Base-by-base conservation (phyloP, 176 grass and related monocot genomes). In the Cymbopogon citratus region DNA sequence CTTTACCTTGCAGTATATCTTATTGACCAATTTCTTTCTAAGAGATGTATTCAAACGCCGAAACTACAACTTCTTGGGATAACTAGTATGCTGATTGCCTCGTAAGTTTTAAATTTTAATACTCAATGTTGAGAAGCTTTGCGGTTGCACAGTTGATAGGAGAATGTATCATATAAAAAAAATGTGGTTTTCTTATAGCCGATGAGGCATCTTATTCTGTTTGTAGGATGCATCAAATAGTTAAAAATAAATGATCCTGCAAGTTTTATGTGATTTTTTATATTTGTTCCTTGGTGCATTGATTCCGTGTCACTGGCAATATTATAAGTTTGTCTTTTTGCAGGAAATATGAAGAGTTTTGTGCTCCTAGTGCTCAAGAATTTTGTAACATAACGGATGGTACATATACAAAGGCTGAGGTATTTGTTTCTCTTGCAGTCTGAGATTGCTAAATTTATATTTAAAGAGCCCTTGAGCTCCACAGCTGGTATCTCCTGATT, bases 261-360 rank as follows among this genome's bases (percentile, higher is more conserved):
- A 44, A 81, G 13, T 59, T 74, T 0, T 75, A 23, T 72, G 13
- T 73, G 21, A 6, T 21, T 72, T 36, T 40, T 80, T 43, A 38
- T 61, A 75, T 40, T 75, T 71, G 5, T 74, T 46, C n/a, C 35
- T 69, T n/a, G 19, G 62, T 73, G 2, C 18, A 41, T 18, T 69
- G n/a, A 63, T 77, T 63, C n/a, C 12, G 11, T 21, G 25, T 72
- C 56, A 72, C 51, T 54, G 26, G 34, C 44, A 34, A 35, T 60
- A 31, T 25, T 36, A 3, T 28, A n/a, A 3, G 43, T 18, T 56
- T 67, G 52, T 34, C 44, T 48, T 65, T 62, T 62, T 76, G 23
- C 82, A 99, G 96, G 28, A 99, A 95, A 83, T 99, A 99, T 85
- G 96, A 95, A 95, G 96, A 99, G 81, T 90, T 87, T 6, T 85